Conservation (phyloP, 2,329 filamentous ascomycete genomes). For the Rhynchosporium graminicola region DNA sequence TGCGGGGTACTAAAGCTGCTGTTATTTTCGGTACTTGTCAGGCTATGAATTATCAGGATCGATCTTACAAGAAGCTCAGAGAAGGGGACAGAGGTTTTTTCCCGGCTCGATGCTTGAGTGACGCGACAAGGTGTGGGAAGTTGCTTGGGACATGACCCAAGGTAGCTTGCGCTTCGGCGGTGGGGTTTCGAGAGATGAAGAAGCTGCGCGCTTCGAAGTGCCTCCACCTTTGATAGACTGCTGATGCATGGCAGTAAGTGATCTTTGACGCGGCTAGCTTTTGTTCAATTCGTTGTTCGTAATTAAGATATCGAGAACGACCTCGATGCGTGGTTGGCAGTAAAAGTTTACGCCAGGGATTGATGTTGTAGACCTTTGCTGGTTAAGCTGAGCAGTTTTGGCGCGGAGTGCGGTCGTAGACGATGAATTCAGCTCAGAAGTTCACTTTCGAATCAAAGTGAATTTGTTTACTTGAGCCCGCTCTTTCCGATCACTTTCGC, state of each 20-base stretch:
- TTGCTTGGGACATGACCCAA: slow-evolving; percentile 1
- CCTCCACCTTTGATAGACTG: too few species aligned
- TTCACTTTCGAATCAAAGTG: not conserved
- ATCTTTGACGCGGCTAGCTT: too few species aligned
- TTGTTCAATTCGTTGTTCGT: too few species aligned
- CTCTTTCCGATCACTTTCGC: not conserved
- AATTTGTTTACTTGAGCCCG: slow-evolving; percentile 1
- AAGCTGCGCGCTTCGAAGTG: not conserved
- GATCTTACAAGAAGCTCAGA: slow-evolving; percentile 4
- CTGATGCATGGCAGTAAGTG: not conserved
- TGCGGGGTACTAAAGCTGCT: not conserved
- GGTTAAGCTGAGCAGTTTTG: too few species aligned
- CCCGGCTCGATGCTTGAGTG: not conserved
- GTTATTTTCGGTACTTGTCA: not conserved
- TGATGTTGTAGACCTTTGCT: too few species aligned
- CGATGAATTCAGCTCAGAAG: too few species aligned
- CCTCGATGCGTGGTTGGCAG: too few species aligned
- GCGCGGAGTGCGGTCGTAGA: too few species aligned
- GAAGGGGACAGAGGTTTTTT: not conserved
- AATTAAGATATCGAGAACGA: too few species aligned
- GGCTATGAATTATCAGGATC: not conserved
- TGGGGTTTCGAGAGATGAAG: not conserved
- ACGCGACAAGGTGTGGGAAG: slow-evolving; percentile 5
- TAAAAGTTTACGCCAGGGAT: too few species aligned
- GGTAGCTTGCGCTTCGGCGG: not conserved